A percentile compares a stretch with the other conserved stretches of the same genome.
phyloP scores from a whole-genome alignment of 371 early-diverging fungal species.

The Sporodiniella umbellata region DNA sequence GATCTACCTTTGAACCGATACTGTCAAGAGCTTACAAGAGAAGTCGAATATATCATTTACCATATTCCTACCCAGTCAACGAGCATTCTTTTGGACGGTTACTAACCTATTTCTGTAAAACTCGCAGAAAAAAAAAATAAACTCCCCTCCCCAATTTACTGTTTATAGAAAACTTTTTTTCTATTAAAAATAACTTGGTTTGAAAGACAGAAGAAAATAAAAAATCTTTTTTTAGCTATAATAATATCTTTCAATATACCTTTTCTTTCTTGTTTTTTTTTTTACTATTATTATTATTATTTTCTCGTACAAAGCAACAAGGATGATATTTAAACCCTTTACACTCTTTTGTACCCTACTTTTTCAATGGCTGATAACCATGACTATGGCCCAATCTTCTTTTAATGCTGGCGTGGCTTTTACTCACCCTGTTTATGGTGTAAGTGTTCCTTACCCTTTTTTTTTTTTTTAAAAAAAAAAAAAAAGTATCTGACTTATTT shows the following conservation, averaged over 20 bases:
- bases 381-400: slow-evolving; percentile 3
- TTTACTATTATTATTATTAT: too few relatives aligned
- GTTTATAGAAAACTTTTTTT: background rate
- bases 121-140: background rate
- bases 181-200: background rate
- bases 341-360: background rate
- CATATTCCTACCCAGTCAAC: slow-evolving; percentile 36
- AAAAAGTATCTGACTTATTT: background rate
- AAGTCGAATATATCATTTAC: slow-evolving; percentile 47
- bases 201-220: background rate
- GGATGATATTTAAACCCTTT: slow-evolving; percentile 10
- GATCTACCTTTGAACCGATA: slow-evolving; percentile 45
- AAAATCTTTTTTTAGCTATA: background rate
- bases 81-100: slow-evolving; percentile 35
- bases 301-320: too few relatives aligned
- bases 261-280: too few relatives aligned
- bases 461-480: background rate
- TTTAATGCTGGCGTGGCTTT: slow-evolving; percentile 11
- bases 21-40: slow-evolving; percentile 36
- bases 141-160: background rate
- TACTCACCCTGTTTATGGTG: slow-evolving; percentile 3
- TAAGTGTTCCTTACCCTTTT: background rate
- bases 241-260: too few relatives aligned
- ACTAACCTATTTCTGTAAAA: slow-evolving; percentile 10
- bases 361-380: background rate